Base-by-base conservation (phyloP, 768 basidiomycete species). In the Tricholoma terreum region DNA sequence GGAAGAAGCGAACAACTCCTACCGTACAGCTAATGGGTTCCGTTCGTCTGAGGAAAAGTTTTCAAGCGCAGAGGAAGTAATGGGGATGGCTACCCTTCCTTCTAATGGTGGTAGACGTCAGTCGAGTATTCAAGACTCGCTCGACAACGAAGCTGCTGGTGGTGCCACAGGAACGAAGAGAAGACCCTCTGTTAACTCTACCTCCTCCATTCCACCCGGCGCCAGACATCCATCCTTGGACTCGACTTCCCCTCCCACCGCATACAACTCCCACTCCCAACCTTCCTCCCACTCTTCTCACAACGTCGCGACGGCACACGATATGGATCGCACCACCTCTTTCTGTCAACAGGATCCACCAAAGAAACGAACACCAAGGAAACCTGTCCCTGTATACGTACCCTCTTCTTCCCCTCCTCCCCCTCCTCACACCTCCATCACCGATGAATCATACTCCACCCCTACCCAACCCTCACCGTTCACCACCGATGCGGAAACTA, bases 301-400 rank as follows among this genome's bases (percentile, higher is more conserved):
- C 14, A 17, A 17, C 14, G n/a, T 43, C 15, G 38, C 53, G 21
- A 10, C 55, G 35, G 30, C 60, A 8, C 45, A 59, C 6, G 58
- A 56, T 9, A 33, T 61, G 12, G 61, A 63, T 15, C 54, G 48
- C 22, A 52, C 53, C 9, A 31, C 56, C 15, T 54, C 49, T 15
- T 55, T 30, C 8, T 48, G 46, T 12, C 54, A 48, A 43, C 34
- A 31, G 34, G 38, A 56, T 5, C 27, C 48, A 2, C 48, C 21
- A 9, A 40, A 30, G n/a, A 40, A 33, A n/a, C 65, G 59, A 33
- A 58, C 61, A 12, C 33, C 58, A 19, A 60, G 65, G 30, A 67
- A 67, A 50, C 63, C 65, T 11, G 65, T 67, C 4, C 65, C 65
- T 3, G 61, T 52, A 1, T 67, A 67, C 48, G 21, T 43, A 7